Conservation (phyloP, 116 monocot genomes). For the Iris pallida region DNA sequence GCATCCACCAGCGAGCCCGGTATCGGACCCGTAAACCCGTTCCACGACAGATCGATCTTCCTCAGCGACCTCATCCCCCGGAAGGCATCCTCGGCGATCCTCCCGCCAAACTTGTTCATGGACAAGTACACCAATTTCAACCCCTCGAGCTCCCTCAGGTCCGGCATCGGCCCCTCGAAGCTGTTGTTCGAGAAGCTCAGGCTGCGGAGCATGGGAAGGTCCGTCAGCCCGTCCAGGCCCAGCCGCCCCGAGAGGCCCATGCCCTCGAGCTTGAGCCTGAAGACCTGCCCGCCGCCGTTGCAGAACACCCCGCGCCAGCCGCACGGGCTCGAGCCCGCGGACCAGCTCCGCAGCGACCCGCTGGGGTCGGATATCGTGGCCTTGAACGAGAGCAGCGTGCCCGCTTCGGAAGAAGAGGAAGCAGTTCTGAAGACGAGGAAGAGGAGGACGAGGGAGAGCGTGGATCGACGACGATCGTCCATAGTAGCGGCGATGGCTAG, state of each 20-base stretch:
- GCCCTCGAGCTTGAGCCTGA: conserved; percentile 7
- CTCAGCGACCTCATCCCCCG: conserved; percentile 39
- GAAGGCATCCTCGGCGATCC: conserved; percentile 49
- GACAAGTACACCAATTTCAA: conserved; percentile 49
- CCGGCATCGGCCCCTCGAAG: conserved; percentile 39
- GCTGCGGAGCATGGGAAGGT: conserved; percentile 27
- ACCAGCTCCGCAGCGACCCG: conserved; percentile 5
- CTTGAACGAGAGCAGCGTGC: neutral
- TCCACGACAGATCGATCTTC: conserved; percentile 33
- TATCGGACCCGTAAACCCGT: conserved; percentile 49
- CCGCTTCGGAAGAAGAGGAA: neutral
- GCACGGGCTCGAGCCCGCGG: neutral
- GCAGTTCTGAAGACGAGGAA: neutral
- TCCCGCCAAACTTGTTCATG: conserved; percentile 45
- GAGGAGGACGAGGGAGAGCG: neutral
- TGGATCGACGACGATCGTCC: too few species aligned
- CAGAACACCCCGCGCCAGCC: conserved; percentile 2
- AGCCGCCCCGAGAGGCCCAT: conserved; percentile 3
- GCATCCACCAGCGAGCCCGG: conserved; percentile 40
- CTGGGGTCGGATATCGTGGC: neutral
- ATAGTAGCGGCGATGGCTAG: too few species aligned
- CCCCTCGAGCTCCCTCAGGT: conserved; percentile 22
- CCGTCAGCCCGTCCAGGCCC: conserved; percentile 17
- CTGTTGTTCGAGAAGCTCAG: conserved; percentile 47
- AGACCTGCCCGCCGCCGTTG: neutral